These are phyloP conservation scores for Thalassiosira livingstoniorum DNA, from an alignment of 352 stramenopile species.

Conservation along the genomic window DNA sequence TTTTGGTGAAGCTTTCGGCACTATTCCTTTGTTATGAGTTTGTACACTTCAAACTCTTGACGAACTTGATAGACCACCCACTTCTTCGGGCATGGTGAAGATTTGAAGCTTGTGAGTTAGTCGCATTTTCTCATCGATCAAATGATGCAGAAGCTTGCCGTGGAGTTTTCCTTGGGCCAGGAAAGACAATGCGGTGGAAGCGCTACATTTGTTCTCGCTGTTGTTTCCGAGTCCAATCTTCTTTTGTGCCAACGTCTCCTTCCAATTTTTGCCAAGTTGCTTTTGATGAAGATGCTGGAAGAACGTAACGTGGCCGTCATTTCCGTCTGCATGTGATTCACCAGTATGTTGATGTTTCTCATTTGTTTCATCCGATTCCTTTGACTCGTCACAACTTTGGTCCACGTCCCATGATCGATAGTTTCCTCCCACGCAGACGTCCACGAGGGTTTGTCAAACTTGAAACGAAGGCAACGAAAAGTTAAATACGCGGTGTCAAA, in stretches of 20 bases:
- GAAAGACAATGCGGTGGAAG: constrained; percentile 64
- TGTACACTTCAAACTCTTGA: constrained; percentile 61
- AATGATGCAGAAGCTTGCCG: constrained; percentile 59
- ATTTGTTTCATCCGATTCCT: too few relatives aligned
- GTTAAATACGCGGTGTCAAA: constrained; percentile 18
- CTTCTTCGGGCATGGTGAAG: constrained; percentile 71
- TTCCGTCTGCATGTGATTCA: constrained; percentile 37
- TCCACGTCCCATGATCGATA: constrained; percentile 9
- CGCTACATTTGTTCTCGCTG: constrained; percentile 25
- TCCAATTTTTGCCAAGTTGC: constrained; percentile 68
- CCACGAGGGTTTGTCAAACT: too few relatives aligned
- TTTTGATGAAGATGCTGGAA: constrained; percentile 58
- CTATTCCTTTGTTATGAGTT: too few relatives aligned
- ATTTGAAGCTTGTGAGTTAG: constrained; percentile 70
- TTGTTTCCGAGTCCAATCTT: constrained; percentile 56
- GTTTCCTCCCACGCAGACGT: constrained; percentile 47
- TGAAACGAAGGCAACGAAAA: constrained; percentile 12
- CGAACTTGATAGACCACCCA: constrained; percentile 63
- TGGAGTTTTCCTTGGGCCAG: constrained; percentile 62
- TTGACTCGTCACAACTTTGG: background rate
- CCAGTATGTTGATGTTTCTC: background rate
- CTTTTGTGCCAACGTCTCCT: constrained; percentile 77
- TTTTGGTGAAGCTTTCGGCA: too few relatives aligned
- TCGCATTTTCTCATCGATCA: constrained; percentile 69
- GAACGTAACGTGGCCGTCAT: constrained; percentile 57